These are phyloP conservation scores for Ceriops zippeliana DNA, from an alignment of 345 rosid species.

Conservation along the genomic window DNA sequence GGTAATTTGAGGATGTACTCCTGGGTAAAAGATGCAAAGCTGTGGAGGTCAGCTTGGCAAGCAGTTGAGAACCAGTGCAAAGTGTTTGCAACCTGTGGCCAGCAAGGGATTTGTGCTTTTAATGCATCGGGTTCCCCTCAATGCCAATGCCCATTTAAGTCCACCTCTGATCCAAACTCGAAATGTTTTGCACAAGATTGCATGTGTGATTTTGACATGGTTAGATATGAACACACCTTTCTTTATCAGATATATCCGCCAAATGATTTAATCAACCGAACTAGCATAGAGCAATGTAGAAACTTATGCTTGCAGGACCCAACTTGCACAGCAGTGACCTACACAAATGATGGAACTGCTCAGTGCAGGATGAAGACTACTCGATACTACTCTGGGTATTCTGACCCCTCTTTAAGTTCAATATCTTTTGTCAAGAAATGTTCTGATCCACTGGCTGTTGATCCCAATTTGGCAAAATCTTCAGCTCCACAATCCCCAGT, in stretches of 20 bases:
- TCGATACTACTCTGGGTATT: slow-evolving; percentile 58
- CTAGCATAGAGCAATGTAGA: slow-evolving; percentile 54
- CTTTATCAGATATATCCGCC: slow-evolving; percentile 68
- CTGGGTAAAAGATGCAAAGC: slow-evolving; percentile 41
- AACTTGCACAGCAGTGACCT: slow-evolving; percentile 62
- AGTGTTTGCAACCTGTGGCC: slow-evolving; percentile 77
- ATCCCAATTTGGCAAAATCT: slow-evolving; percentile 38
- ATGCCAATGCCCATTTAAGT: slow-evolving; percentile 54
- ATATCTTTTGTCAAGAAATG: slow-evolving; percentile 67
- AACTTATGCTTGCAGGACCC: slow-evolving; percentile 40
- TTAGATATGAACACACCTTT: slow-evolving; percentile 41
- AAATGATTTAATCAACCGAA: slow-evolving; percentile 34
- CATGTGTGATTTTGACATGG: slow-evolving; percentile 42
- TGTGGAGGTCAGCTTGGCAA: slow-evolving; percentile 85
- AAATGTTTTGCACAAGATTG: slow-evolving; percentile 50
- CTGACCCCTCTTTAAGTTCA: slow-evolving; percentile 55
- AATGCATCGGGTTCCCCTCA: slow-evolving; percentile 43
- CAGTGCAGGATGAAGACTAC: slow-evolving; percentile 48
- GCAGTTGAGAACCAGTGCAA: slow-evolving; percentile 82
- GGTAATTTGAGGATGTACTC: slow-evolving; percentile 84
- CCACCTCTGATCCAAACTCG: slow-evolving; percentile 22
- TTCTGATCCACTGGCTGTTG: slow-evolving; percentile 57
- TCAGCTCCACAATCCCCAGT: slow-evolving; percentile 23
- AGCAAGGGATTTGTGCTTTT: slow-evolving; percentile 56
- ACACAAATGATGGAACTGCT: slow-evolving; percentile 48